Base-by-base conservation (phyloP, 202 grass and related monocot genomes). In the Alloteropsis angusta region DNA sequence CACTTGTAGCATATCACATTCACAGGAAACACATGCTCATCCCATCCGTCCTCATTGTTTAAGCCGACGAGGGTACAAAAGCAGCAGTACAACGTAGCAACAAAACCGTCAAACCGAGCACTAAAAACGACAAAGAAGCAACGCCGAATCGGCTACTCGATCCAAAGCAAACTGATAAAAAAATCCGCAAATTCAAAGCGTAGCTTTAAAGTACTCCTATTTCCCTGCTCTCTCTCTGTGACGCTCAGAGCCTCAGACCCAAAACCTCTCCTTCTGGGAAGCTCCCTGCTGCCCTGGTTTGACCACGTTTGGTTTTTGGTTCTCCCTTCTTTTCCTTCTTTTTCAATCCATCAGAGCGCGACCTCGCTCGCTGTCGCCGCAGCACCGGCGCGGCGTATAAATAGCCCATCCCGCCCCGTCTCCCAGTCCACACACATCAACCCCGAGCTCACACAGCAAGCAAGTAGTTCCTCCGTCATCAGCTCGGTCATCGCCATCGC, bases 301-400 rank as follows among this genome's bases (percentile, higher is more conserved):
- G 81, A 88, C 81, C 86, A 84, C 76, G 75, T 87, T 62, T 35
- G 26, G 1, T 0, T 49, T 71, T 19, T n/a, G n/a, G n/a, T n/a
- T n/a, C n/a, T 7, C 44, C 21, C 1, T 23, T 14, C 43, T 10
- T 2, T 35, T 35, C 21, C 1, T 11, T 5, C 10, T 16, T 55
- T 26, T 37, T 47, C 46, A 26, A 19, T 5, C 11, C 0, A 12
- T 2, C 11, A 0, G 18, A 8, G 7, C 9, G 41, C 6, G 21
- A 23, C 5, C 25, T 8, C 57, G 8, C 32, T 58, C 22, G 23
- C 22, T 19, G 2, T 16, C 26, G 56, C 11, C 52, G 19, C 53
- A 6, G 6, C 41, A 3, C 48, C 39, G n/a, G n/a, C 38, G 6
- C 8, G 9, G 0, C 26, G 18, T 35, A 88, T 88, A 88, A 88